phyloP scores from a whole-genome alignment of 1,284 basidiomycete species.

The Rhodotorula sp. region DNA sequence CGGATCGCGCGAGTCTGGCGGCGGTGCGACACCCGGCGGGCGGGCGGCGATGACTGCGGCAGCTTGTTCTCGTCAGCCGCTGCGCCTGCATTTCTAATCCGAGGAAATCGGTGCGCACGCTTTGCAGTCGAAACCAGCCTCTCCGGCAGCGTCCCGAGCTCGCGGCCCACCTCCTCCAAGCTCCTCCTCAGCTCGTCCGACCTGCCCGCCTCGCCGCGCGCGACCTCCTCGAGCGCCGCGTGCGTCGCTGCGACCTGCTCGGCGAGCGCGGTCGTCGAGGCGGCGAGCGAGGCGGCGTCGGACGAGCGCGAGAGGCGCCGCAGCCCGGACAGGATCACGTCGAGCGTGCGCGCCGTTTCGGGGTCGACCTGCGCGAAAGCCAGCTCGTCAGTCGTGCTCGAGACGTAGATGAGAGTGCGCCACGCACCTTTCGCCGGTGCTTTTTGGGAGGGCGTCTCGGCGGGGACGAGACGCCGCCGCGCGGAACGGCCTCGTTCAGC shows the following conservation, averaged over 20 bases:
- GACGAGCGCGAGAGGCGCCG: not conserved
- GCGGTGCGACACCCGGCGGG: not conserved
- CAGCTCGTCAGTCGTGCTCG: not conserved
- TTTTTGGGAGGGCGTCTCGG: not conserved
- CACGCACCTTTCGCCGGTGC: not conserved
- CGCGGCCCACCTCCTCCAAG: not conserved
- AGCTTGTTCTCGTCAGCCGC: too few species aligned
- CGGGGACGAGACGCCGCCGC: not conserved
- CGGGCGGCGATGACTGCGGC: not conserved
- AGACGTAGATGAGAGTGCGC: accelerated
- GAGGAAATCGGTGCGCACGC: not conserved
- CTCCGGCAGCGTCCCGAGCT: not conserved
- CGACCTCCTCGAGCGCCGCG: not conserved
- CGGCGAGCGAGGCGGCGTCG: not conserved
- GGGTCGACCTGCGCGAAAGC: not conserved
- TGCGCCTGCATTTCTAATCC: too few species aligned
- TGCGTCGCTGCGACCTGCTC: not conserved
- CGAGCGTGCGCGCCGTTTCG: conserved; percentile 1
- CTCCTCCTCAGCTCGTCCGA: not conserved
- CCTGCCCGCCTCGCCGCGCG: not conserved
- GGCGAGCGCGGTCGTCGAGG: not conserved
- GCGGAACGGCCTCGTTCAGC: not conserved
- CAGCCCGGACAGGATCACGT: not conserved
- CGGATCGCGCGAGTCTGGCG: not conserved
- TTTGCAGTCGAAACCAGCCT: not conserved